Base-by-base conservation (phyloP, 768 basidiomycete species). In the Dioszegia aurantiaca region DNA sequence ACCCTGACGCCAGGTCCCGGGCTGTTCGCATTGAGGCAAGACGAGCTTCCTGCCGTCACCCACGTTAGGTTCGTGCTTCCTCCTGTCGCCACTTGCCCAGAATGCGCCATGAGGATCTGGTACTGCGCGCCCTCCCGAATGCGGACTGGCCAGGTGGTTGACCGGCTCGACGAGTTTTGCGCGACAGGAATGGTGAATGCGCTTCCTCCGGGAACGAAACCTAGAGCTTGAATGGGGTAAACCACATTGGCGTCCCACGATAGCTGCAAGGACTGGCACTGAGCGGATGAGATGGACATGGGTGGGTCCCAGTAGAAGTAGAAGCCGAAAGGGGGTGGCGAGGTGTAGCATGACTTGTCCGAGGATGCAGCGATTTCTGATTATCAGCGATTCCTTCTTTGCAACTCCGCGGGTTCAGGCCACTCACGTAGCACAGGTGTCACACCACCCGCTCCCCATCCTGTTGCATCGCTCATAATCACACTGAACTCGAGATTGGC, bases 381-480 rank as follows among this genome's bases (percentile, higher is more conserved):
- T 28, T 11, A 12, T 30, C 46, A 36, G 21, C 14, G n/a, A n/a
- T n/a, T n/a, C n/a, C n/a, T n/a, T n/a, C n/a, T n/a, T n/a, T n/a
- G n/a, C n/a, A n/a, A n/a, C n/a, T n/a, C 19, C 27, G 23, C 26
- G 23, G 26, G 27, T 47, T n/a, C n/a, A n/a, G 47, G 5, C 12
- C 8, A 64, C 72, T 59, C 59, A 74, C 73, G 72, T 44, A 76
- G 59, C 4, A 65, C 59, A 19, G 60, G 48, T 4, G 75, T 74
- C 1, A 71, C 74, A 16, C 63, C 71, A 9, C 67, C 64, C 12
- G 63, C 56, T 17, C 75, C 75, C 46, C 63, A 68, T 12, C 65
- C 66, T 12, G 44, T 61, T 12, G 63, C 39, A 57, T 76, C 75
- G 33, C 58, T 72, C 73, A 76, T 74, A 1, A 65, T 63, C 0